Evolutionary conservation across 163 green algal species (phyloP), one percentile per base, ranked within the genome.

Genomic region (Volvox carteri): DNA sequence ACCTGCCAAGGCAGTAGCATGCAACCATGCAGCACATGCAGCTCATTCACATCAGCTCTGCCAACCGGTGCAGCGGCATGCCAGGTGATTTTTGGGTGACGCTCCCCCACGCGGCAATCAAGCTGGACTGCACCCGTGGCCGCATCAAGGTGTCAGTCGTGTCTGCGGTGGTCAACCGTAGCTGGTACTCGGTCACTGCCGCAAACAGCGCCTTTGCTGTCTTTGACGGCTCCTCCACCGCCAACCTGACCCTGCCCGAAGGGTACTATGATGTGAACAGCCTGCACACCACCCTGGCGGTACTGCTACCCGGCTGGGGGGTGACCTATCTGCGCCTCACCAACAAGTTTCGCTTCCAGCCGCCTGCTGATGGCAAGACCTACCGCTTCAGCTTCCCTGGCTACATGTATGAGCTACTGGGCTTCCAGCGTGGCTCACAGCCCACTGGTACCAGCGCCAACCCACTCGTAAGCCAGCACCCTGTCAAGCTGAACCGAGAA

Each of bases 401-500:
- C 4, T 68, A 70, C 48, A 9, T n/a, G 5, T 78, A 30, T 16
- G 70, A 78, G 39, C 39, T 78, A 9, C 70, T 78, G 70, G 70
- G 70, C 37, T 78, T 78, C 18, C 11, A n/a, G 37, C 37, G 9
- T 14, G 37, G 37, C 37, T 7, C 9, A 37, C 70, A 50, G 1
- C 75, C 75, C 75, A 83, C 46, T 33, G 75, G n/a, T 18, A 70
- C 75, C 1, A 50, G 48, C 48, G 48, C 48, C 16, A 68, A n/a
- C 48, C 75, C 75, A 11, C 4, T 68, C 0, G 75, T 83, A 0
- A 50, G n/a, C 48, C 9, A 30, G 14, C n/a, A 5, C n/a, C 75
- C 75, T n/a, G 48, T 83, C n/a, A 83, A 83, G 48, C n/a, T 83
- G 75, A 83, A 83, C 48, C 46, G 75, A 68, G 75, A 83, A 46